Evolutionary conservation across 345 rosid species (phyloP).

Genomic region (Syzygium grande): DNA sequence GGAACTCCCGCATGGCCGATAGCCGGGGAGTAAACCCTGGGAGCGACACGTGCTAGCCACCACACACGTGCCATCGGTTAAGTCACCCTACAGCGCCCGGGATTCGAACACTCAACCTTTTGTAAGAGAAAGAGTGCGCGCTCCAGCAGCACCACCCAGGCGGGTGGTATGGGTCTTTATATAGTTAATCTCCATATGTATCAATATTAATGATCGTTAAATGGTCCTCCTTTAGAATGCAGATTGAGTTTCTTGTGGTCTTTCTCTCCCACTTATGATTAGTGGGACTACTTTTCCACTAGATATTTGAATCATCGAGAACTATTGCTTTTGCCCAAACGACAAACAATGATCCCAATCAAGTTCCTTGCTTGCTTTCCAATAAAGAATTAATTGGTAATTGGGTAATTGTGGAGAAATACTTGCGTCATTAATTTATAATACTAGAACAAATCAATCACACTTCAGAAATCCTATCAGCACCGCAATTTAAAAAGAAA

Average conservation of each 20-base stretch:
- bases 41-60: too few species aligned
- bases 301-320: neutral
- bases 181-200: too few species aligned
- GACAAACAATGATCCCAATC: neutral
- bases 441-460: neutral
- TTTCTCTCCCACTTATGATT: neutral
- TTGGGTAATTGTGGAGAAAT: neutral
- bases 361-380: neutral
- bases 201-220: too few species aligned
- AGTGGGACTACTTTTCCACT: neutral
- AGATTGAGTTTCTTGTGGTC: neutral
- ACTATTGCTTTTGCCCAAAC: neutral
- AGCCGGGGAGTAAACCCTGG: too few species aligned
- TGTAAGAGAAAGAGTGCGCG: too few species aligned
- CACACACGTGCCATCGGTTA: too few species aligned
- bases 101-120: too few species aligned
- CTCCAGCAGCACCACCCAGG: too few species aligned
- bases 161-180: too few species aligned
- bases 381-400: neutral
- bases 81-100: too few species aligned
- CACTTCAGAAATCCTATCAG: neutral
- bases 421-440: neutral
- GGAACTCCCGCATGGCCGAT: too few species aligned
- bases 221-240: neutral
- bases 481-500: neutral